A percentile compares a stretch with the other conserved stretches of the same genome.
These are phyloP conservation scores for Phytophthora cryptogea DNA, from an alignment of 352 stramenopile species.

Conservation along the genomic window DNA sequence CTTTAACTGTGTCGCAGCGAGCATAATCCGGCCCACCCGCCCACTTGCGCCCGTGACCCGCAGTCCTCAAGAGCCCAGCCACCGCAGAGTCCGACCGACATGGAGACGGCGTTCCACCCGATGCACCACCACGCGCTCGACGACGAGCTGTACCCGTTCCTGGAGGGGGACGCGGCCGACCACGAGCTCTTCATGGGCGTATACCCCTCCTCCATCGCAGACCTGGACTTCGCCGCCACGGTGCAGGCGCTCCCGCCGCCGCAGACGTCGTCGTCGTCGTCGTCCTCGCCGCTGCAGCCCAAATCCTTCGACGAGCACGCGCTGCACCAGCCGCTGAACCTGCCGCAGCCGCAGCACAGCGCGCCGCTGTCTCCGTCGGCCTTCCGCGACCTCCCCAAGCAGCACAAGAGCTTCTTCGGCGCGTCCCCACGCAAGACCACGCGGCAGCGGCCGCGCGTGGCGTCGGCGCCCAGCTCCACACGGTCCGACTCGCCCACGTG, in stretches of 20 bases:
- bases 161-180: constrained; percentile 44
- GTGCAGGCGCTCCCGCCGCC: constrained; percentile 52
- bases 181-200: constrained; percentile 63
- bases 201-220: constrained; percentile 57
- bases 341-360: constrained; percentile 19
- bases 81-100: constrained; percentile 18
- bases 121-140: constrained; percentile 29
- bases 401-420: constrained; percentile 24
- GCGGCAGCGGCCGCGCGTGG: constrained; percentile 7
- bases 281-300: constrained; percentile 18
- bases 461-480: constrained; percentile 25
- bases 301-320: constrained; percentile 21
- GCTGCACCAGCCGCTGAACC: constrained; percentile 33
- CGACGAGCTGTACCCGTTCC: constrained; percentile 69
- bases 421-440: constrained; percentile 16
- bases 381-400: constrained; percentile 20
- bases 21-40: neutral
- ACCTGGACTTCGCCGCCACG: constrained; percentile 69
- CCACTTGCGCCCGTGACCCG: constrained; percentile 16
- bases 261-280: constrained; percentile 3
- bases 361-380: constrained; percentile 23
- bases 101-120: constrained; percentile 54
- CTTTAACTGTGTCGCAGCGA: neutral
- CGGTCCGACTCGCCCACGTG: constrained; percentile 40
- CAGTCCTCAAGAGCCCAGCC: constrained; percentile 28